Percentiles rank a stretch among this genome's conserved stretches.
Conservation (phyloP, 805 yeast genomes). For the Scheffersomyces spartinae region DNA sequence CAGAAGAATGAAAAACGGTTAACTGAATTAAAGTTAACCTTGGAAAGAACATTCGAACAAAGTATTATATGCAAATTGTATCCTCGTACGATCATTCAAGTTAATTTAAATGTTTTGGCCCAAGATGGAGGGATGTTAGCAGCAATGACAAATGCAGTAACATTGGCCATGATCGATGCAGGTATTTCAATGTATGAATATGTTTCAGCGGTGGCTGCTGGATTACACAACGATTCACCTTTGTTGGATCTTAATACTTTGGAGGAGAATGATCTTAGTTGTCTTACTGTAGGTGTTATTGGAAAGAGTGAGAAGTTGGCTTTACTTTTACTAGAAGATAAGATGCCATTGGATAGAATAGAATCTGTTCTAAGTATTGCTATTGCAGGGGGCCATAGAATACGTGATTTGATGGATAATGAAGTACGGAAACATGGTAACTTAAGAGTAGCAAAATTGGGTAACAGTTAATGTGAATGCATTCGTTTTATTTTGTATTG, state of each 20-base stretch:
- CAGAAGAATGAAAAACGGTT: constrained; percentile 58
- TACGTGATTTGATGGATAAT: constrained; percentile 77
- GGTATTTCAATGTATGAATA: constrained; percentile 92
- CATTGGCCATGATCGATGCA: constrained; percentile 87
- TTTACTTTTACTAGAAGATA: constrained; percentile 67
- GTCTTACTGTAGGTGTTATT: constrained; percentile 70
- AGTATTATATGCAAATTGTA: constrained; percentile 64
- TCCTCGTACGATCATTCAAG: constrained; percentile 73
- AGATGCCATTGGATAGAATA: constrained; percentile 70
- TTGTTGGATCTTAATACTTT: constrained; percentile 70
- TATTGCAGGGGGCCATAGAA: constrained; percentile 74
- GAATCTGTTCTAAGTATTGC: constrained; percentile 72
- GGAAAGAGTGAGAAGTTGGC: constrained; percentile 77
- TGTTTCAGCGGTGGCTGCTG: constrained; percentile 70
- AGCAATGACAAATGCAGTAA: constrained; percentile 71
- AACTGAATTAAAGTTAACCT: constrained; percentile 52
- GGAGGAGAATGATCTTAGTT: constrained; percentile 79
- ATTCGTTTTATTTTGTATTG: too few relatives aligned
- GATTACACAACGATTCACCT: constrained; percentile 65
- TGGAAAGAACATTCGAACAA: constrained; percentile 62
- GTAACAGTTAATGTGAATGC: too few relatives aligned
- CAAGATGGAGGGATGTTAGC: constrained; percentile 88
- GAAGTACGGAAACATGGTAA: constrained; percentile 72
- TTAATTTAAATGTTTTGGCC: constrained; percentile 66
- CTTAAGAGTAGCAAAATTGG: constrained; percentile 36